These are phyloP conservation scores for Paraurostyla sp. DNA, from an alignment of 73 alveolate genomes.

Conservation along the genomic window DNA sequence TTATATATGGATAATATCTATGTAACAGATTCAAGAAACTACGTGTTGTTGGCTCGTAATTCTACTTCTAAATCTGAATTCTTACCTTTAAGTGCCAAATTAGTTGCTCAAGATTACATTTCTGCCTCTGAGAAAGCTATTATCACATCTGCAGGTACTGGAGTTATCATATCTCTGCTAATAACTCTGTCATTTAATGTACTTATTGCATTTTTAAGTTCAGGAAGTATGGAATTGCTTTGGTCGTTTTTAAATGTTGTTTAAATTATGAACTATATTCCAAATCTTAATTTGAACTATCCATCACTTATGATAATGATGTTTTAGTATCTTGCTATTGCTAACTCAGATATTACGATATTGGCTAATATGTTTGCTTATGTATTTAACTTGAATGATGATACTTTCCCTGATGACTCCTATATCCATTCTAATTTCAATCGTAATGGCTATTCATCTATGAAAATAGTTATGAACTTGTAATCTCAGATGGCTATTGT, in stretches of 20 bases:
- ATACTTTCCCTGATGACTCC: conserved; percentile 39
- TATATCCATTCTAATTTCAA: conserved; percentile 17
- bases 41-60: conserved; percentile 8
- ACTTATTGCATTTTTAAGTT: background rate
- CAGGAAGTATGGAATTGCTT: conserved; percentile 47
- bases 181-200: conserved; percentile 24
- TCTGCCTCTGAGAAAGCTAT: conserved; percentile 43
- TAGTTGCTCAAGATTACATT: conserved; percentile 24
- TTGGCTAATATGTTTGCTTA: conserved; percentile 8
- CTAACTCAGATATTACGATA: conserved; percentile 37
- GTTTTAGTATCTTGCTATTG: conserved; percentile 28
- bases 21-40: conserved; percentile 27
- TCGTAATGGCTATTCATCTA: conserved; percentile 2
- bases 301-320: background rate
- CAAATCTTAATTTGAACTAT: background rate
- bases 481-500: conserved; percentile 12
- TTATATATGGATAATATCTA: background rate
- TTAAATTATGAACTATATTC: conserved; percentile 40
- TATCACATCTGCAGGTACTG: conserved; percentile 18
- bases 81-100: conserved; percentile 21
- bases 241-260: conserved; percentile 44
- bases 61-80: conserved; percentile 32
- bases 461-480: conserved; percentile 41
- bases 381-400: conserved; percentile 11
- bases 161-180: conserved; percentile 18